Percentiles rank a stretch among this genome's conserved stretches.
Conservation (phyloP, 2,329 filamentous ascomycete genomes). For the Fusarium nygamai region DNA sequence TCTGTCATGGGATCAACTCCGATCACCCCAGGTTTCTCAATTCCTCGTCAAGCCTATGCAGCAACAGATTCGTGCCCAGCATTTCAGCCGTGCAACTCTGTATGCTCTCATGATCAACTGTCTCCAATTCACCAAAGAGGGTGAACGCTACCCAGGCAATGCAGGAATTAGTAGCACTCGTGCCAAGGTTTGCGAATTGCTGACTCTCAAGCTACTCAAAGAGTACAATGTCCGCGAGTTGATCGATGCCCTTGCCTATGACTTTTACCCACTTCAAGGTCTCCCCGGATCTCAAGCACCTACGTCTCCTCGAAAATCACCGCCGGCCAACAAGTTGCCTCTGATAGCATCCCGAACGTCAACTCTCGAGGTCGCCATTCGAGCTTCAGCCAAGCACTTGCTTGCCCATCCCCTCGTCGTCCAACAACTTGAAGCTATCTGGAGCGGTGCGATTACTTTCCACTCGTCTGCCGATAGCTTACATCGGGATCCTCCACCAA, state of each 20-base stretch:
- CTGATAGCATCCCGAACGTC: constrained; percentile 80
- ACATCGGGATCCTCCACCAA: constrained; percentile 66
- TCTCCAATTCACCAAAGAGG: constrained; percentile 91
- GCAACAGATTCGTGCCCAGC: constrained; percentile 82
- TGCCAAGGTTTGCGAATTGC: constrained; percentile 87
- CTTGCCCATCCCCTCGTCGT: constrained; percentile 91
- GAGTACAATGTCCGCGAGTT: constrained; percentile 90
- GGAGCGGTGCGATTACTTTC: constrained; percentile 95
- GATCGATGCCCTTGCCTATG: constrained; percentile 93
- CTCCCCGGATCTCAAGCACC: constrained; percentile 61
- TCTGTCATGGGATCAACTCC: constrained; percentile 91
- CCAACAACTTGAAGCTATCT: constrained; percentile 95
- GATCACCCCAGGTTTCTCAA: constrained; percentile 95
- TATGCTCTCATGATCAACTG: constrained; percentile 95
- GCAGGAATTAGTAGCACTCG: constrained; percentile 85
- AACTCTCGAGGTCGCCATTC: constrained; percentile 91
- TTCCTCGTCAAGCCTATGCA: constrained; percentile 97
- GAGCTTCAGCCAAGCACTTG: constrained; percentile 91
- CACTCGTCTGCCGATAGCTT: constrained; percentile 88
- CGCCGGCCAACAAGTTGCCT: constrained; percentile 56
- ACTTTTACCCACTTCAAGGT: constrained; percentile 92
- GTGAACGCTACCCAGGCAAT: constrained; percentile 82
- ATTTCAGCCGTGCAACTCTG: constrained; percentile 86
- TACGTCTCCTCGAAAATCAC: constrained; percentile 45
- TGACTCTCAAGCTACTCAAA: constrained; percentile 88